Conservation (phyloP, 768 basidiomycete genomes). For the Auricularia heimuer region DNA sequence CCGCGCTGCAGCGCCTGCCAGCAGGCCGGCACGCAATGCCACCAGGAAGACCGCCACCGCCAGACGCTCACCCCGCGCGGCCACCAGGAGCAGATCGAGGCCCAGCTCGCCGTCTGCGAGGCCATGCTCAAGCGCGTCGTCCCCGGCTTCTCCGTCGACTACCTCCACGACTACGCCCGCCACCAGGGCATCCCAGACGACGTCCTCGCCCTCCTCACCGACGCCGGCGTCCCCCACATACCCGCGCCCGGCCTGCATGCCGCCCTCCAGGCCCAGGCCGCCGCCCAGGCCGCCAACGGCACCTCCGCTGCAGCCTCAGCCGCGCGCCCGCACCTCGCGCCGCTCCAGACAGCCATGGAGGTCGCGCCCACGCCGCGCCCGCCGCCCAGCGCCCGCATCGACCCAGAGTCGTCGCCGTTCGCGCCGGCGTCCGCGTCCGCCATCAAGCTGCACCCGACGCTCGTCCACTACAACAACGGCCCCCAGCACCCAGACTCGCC, state of each 20-base stretch:
- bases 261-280: constrained; percentile 10
- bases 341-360: constrained; percentile 1
- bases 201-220: constrained; percentile 4
- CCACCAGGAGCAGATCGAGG: constrained; percentile 73
- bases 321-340: not conserved
- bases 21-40: constrained; percentile 67
- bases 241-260: constrained; percentile 18
- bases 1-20: constrained; percentile 80
- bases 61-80: constrained; percentile 80
- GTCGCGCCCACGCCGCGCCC: not conserved
- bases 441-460: not conserved
- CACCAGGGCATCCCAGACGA: constrained; percentile 54
- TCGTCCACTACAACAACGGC: not conserved
- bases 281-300: not conserved
- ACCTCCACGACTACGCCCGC: constrained; percentile 52
- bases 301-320: too few relatives aligned
- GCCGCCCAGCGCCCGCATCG: constrained; percentile 3
- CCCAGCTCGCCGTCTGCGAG: constrained; percentile 67
- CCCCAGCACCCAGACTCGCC: constrained; percentile 16
- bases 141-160: constrained; percentile 55
- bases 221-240: constrained; percentile 6
- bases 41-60: constrained; percentile 82
- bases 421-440: not conserved
- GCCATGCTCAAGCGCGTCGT: constrained; percentile 66
- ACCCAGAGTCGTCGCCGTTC: not conserved